A percentile compares a stretch with the other conserved stretches of the same genome.
Evolutionary conservation across 768 basidiomycete genomes (phyloP).

Genomic region (Terana coerulea): DNA sequence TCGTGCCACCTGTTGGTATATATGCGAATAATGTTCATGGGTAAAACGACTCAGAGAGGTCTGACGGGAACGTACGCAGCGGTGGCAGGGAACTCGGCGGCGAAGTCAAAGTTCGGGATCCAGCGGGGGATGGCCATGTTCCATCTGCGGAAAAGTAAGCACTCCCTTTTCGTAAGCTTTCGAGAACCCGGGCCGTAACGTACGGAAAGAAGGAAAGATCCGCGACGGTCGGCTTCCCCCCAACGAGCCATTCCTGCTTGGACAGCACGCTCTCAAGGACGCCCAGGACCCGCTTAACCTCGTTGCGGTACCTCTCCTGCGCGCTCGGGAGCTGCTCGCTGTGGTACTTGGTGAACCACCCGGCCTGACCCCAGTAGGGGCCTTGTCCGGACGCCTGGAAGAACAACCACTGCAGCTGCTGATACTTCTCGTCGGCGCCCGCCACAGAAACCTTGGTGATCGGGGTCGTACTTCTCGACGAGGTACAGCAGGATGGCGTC

Average conservation of each 20-base stretch:
- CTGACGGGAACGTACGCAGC: background rate
- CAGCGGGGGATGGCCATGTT: background rate
- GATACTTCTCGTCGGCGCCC: background rate
- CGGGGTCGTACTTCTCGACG: conserved; percentile 35
- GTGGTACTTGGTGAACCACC: conserved; percentile 11
- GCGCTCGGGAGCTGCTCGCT: conserved; percentile 13
- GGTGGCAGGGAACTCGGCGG: background rate
- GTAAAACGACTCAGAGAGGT: no score
- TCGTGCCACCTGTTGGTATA: conserved; percentile 3
- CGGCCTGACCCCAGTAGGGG: conserved; percentile 13
- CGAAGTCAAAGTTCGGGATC: background rate
- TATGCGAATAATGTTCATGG: no score
- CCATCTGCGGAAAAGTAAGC: background rate
- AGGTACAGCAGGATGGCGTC: conserved; percentile 37
- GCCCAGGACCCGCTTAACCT: conserved; percentile 15
- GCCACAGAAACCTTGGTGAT: conserved; percentile 24
- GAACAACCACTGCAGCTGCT: conserved; percentile 34
- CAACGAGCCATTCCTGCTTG: conserved; percentile 16
- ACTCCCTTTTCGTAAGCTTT: background rate
- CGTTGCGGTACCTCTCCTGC: conserved; percentile 18
- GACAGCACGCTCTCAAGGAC: conserved; percentile 17
- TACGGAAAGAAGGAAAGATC: conserved; percentile 12
- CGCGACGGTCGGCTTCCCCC: conserved; percentile 12
- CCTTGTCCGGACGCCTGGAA: conserved; percentile 25
- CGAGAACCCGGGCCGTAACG: background rate